These are phyloP conservation scores for Mortierella alpina DNA, from an alignment of 192 early-diverging fungal genomes.

Conservation along the genomic window DNA sequence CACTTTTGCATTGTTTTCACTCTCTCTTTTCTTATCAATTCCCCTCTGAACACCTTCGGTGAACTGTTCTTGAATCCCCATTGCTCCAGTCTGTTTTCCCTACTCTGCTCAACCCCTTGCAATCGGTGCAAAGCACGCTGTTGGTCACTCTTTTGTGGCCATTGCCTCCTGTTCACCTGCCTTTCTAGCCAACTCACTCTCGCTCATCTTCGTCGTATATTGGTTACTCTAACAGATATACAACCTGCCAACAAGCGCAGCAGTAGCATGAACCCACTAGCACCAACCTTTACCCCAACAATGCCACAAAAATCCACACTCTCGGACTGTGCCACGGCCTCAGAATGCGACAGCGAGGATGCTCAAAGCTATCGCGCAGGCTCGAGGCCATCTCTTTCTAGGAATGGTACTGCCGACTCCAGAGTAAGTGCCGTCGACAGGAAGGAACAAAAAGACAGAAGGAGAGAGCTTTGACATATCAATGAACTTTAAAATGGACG, in stretches of 20 bases:
- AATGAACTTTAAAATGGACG: too few species aligned
- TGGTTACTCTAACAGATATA: too few species aligned
- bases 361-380: background rate
- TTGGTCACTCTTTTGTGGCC: too few species aligned
- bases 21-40: background rate
- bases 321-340: background rate
- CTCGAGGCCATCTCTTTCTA: background rate
- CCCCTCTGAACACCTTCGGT: background rate
- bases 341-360: background rate
- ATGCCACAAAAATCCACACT: background rate
- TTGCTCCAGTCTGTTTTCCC: background rate
- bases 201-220: too few species aligned
- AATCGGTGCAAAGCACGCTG: background rate
- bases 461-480: too few species aligned
- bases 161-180: too few species aligned
- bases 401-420: conserved; percentile 4
- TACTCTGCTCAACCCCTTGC: background rate
- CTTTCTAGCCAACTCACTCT: too few species aligned
- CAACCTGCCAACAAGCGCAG: background rate
- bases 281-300: conserved; percentile 21
- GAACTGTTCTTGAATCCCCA: background rate
- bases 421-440: background rate
- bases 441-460: too few species aligned
- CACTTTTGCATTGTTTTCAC: conserved; percentile 5
- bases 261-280: conserved; percentile 34